phyloP scores from a whole-genome alignment of 2,329 filamentous ascomycete species.

The Diaporthe eres region DNA sequence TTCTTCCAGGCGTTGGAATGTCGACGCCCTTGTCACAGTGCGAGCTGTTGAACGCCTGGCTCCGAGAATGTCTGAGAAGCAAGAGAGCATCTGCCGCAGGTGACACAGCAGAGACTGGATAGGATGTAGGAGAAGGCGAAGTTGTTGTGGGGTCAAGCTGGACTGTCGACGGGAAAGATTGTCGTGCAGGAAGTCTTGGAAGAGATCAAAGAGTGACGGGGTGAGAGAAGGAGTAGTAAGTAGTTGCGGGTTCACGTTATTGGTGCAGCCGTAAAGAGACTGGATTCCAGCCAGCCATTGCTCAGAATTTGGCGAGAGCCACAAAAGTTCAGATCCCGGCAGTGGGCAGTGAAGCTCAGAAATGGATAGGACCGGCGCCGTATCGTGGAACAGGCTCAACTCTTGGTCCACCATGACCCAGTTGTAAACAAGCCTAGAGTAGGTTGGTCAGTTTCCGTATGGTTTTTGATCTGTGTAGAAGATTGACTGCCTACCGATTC shows the following conservation, averaged over 20 bases:
- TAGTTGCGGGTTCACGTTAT: slow-evolving; percentile 65
- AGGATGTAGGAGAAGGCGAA: slow-evolving; percentile 78
- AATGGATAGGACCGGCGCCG: slow-evolving; percentile 72
- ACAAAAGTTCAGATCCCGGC: slow-evolving; percentile 72
- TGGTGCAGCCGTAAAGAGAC: slow-evolving; percentile 67
- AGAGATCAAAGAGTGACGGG: slow-evolving; percentile 74
- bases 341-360: slow-evolving; percentile 76
- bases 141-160: slow-evolving; percentile 65
- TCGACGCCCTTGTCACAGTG: slow-evolving; percentile 71
- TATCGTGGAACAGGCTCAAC: slow-evolving; percentile 76
- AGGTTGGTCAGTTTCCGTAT: neutral
- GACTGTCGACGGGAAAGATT: slow-evolving; percentile 66
- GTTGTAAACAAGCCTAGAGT: slow-evolving; percentile 75
- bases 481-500: slow-evolving; percentile 65
- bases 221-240: slow-evolving; percentile 66
- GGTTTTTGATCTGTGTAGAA: neutral
- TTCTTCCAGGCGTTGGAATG: slow-evolving; percentile 73
- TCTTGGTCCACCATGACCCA: slow-evolving; percentile 84
- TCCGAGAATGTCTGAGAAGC: slow-evolving; percentile 70
- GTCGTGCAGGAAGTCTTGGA: slow-evolving; percentile 77
- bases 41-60: slow-evolving; percentile 57
- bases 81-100: slow-evolving; percentile 74
- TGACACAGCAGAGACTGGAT: slow-evolving; percentile 76
- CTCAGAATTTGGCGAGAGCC: slow-evolving; percentile 70
- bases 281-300: slow-evolving; percentile 74